Percentiles rank a stretch among this genome's conserved stretches.
phyloP scores from a whole-genome alignment of 441 rosid species.

The Mallotus japonicus region DNA sequence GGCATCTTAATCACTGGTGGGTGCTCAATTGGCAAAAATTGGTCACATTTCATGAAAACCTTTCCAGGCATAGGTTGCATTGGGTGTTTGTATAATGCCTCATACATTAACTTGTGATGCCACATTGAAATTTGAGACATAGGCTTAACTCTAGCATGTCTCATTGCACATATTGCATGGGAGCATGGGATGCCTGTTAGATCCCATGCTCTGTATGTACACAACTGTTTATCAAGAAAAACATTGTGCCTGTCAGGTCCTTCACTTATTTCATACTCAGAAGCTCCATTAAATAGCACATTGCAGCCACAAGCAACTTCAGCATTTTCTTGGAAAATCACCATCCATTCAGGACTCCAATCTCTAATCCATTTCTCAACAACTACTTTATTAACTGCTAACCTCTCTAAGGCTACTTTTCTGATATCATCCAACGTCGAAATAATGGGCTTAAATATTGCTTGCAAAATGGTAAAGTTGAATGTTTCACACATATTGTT shows the following conservation, averaged over 20 bases:
- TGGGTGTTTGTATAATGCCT: neutral
- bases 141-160: neutral
- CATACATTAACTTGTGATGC: neutral
- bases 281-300: neutral
- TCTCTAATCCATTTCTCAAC: neutral
- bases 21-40: neutral
- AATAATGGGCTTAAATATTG: neutral
- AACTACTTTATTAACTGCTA: neutral
- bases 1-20: neutral
- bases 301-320: neutral
- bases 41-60: neutral
- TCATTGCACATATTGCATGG: neutral
- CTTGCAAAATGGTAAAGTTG: neutral
- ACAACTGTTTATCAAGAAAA: neutral
- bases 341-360: neutral
- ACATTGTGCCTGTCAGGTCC: neutral
- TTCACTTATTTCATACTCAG: neutral
- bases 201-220: neutral
- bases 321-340: neutral
- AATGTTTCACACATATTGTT: neutral
- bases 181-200: neutral
- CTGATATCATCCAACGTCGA: neutral
- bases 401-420: no score
- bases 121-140: neutral
- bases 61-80: neutral